phyloP scores from a whole-genome alignment of 768 basidiomycete genomes.

The Polyporus arcularius region DNA sequence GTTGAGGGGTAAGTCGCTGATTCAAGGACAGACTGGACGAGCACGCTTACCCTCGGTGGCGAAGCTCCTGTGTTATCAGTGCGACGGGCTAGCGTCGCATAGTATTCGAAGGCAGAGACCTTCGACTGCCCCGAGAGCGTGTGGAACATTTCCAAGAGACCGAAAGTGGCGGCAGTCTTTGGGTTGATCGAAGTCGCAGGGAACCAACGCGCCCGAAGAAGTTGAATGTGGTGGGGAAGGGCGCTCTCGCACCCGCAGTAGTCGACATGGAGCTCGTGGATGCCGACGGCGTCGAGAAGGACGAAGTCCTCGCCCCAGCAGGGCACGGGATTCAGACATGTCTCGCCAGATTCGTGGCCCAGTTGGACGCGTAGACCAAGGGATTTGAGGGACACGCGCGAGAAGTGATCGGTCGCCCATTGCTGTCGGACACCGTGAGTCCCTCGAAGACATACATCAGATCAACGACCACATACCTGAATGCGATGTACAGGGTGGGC shows the following conservation, averaged over 20 bases:
- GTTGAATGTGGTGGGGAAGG: slow-evolving; percentile 17
- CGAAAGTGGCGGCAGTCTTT: slow-evolving; percentile 32
- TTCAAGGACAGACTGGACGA: too few relatives aligned
- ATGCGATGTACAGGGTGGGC: slow-evolving; percentile 21
- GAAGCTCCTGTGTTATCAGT: slow-evolving; percentile 40
- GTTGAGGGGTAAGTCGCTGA: background rate
- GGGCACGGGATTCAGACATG: slow-evolving; percentile 7
- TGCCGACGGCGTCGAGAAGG: slow-evolving; percentile 28
- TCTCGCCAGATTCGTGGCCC: slow-evolving; percentile 21
- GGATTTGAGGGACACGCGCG: slow-evolving; percentile 8
- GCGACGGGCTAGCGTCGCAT: slow-evolving; percentile 23
- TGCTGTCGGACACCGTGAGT: background rate
- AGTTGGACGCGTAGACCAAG: slow-evolving; percentile 29
- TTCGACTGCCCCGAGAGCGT: slow-evolving; percentile 36
- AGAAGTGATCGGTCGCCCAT: background rate
- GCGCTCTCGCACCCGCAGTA: slow-evolving; percentile 28
- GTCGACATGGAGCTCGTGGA: slow-evolving; percentile 26
- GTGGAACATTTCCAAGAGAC: slow-evolving; percentile 34
- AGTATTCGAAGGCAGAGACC: slow-evolving; percentile 35
- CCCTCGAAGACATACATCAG: background rate
- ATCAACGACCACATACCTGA: slow-evolving; percentile 10
- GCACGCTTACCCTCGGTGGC: too few relatives aligned
- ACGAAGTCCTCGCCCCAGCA: slow-evolving; percentile 12
- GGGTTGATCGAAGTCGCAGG: slow-evolving; percentile 34
- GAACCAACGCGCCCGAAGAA: slow-evolving; percentile 33